Percentiles rank a stretch among this genome's conserved stretches.
phyloP scores from a whole-genome alignment of 2,329 filamentous ascomycete genomes.

The Aspergillus viridinutans region DNA sequence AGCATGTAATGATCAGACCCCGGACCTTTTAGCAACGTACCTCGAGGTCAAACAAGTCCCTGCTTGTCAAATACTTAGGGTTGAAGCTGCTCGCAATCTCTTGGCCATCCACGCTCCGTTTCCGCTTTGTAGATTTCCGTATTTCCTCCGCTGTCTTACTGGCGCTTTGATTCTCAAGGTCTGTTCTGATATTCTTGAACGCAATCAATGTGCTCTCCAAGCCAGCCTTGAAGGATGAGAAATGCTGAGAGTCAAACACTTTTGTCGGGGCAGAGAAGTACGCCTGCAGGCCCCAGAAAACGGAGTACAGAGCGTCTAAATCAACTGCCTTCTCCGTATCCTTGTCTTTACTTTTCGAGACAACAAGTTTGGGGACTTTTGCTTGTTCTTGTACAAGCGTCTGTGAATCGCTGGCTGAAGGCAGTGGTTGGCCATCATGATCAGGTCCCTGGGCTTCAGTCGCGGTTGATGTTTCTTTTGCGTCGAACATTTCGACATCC shows the following conservation, averaged over 20 bases:
- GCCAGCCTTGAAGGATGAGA: slow-evolving; percentile 61
- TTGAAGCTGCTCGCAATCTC: slow-evolving; percentile 76
- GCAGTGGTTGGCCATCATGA: slow-evolving; percentile 17
- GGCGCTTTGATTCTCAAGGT: slow-evolving; percentile 62
- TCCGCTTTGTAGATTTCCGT: slow-evolving; percentile 66
- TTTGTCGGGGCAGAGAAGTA: slow-evolving; percentile 86
- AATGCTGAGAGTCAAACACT: slow-evolving; percentile 68
- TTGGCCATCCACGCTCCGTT: slow-evolving; percentile 57
- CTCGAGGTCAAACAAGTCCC: slow-evolving; percentile 93
- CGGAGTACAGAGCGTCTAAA: slow-evolving; percentile 72
- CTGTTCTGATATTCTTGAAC: slow-evolving; percentile 68
- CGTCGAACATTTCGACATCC: slow-evolving; percentile 59
- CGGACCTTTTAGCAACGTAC: slow-evolving; percentile 43
- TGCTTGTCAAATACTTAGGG: slow-evolving; percentile 96
- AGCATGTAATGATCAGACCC: slow-evolving; percentile 16
- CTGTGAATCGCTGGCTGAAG: slow-evolving; percentile 12
- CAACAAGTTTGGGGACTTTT: slow-evolving; percentile 23
- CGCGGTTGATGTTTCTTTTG: slow-evolving; percentile 31
- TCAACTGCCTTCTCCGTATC: slow-evolving; percentile 50
- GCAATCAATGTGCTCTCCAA: slow-evolving; percentile 63
- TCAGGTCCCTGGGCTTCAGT: slow-evolving; percentile 29
- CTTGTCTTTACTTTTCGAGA: slow-evolving; percentile 19
- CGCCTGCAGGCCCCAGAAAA: slow-evolving; percentile 91
- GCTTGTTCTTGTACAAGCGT: slow-evolving; percentile 8
- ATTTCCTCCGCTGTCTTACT: slow-evolving; percentile 59